Evolutionary conservation across 2,329 filamentous ascomycete species (phyloP).

Genomic region (Harringtonia lauricola): DNA sequence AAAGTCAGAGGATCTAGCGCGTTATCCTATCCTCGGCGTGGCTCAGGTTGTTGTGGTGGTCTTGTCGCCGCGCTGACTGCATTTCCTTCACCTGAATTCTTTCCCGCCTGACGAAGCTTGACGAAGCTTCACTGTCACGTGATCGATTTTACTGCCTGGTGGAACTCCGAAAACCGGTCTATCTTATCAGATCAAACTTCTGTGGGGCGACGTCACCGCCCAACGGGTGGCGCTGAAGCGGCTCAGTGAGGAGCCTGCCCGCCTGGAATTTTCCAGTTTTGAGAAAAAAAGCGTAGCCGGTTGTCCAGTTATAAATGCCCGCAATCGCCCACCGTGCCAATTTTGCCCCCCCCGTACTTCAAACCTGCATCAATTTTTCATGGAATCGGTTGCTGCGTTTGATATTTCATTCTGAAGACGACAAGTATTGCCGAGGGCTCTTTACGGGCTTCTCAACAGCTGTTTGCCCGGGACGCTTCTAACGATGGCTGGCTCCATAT

Average conservation of each 20-base stretch:
- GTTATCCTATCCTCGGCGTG: too few species aligned
- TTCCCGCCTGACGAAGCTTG: too few species aligned
- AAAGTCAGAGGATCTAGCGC: too few species aligned
- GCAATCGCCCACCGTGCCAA: not conserved
- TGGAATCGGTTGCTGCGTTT: too few species aligned
- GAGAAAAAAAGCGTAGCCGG: not conserved
- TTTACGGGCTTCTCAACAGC: not conserved
- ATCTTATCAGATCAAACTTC: slow-evolving; percentile 4
- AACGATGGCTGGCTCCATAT: slow-evolving; percentile 4
- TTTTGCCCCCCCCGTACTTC: not conserved
- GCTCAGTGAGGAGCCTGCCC: too few species aligned
- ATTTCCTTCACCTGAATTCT: too few species aligned
- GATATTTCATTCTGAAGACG: not conserved
- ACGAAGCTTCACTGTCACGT: not conserved
- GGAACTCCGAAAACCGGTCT: slow-evolving; percentile 1
- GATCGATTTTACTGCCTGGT: not conserved
- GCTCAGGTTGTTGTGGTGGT: too few species aligned
- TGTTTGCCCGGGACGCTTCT: too few species aligned
- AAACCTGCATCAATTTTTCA: too few species aligned
- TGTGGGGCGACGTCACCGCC: not conserved
- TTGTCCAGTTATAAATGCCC: not conserved
- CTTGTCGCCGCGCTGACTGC: too few species aligned
- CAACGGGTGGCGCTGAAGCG: not conserved
- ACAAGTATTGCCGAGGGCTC: not conserved
- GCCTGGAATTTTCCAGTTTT: not conserved